Conservation (phyloP, 108 stramenopile genomes). For the Skeletonema grethae region DNA sequence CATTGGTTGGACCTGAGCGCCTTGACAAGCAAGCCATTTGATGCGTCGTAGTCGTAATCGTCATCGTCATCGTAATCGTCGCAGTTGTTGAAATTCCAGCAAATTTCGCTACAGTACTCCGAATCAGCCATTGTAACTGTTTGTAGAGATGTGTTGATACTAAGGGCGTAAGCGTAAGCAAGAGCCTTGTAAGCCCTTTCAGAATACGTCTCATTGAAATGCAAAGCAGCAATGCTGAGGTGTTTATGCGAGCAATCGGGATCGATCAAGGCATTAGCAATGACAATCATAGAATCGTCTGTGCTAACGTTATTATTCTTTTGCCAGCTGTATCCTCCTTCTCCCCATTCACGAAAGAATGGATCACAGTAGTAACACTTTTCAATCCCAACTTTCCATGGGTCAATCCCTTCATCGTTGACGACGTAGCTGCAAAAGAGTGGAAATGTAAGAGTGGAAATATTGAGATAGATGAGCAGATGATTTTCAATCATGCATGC, state of each 20-base stretch:
- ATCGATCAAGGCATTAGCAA: neutral
- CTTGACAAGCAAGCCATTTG: slow-evolving; percentile 4
- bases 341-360: neutral
- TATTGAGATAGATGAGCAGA: neutral
- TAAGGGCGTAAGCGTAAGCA: neutral
- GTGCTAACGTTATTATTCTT: neutral
- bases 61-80: neutral
- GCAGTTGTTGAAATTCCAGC: neutral
- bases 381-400: neutral
- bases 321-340: neutral
- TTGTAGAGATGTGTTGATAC: neutral
- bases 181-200: neutral
- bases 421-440: neutral
- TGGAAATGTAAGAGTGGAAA: neutral
- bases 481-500: neutral
- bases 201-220: neutral
- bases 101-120: neutral
- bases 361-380: neutral
- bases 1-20: neutral
- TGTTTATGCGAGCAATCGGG: neutral
- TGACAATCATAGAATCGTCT: neutral
- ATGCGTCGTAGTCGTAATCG: neutral
- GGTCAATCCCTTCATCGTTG: neutral
- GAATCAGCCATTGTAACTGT: neutral
- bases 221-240: neutral